phyloP scores from a whole-genome alignment of 2,329 filamentous ascomycete species.

The Teratosphaeria viscida region DNA sequence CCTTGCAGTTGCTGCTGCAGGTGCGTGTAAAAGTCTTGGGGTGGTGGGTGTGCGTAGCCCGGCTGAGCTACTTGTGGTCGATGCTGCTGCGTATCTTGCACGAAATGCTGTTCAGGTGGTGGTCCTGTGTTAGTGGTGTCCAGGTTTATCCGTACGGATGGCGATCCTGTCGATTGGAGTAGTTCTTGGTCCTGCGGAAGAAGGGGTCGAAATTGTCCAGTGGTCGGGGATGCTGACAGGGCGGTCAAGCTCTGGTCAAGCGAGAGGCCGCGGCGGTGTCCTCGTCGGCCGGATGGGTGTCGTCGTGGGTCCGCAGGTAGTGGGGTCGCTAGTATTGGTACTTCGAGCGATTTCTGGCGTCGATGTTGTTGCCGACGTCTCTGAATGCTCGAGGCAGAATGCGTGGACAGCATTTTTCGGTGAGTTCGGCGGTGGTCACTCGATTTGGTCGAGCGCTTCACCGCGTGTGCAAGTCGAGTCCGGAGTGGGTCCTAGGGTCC shows the following conservation, averaged over 20 bases:
- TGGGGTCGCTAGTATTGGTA: slow-evolving; percentile 54
- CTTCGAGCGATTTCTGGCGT: slow-evolving; percentile 80
- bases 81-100: slow-evolving; percentile 87
- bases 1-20: slow-evolving; percentile 44
- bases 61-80: slow-evolving; percentile 58
- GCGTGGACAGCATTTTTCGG: slow-evolving; percentile 61
- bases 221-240: slow-evolving; percentile 9
- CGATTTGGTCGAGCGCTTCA: slow-evolving; percentile 1
- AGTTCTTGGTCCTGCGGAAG: slow-evolving; percentile 35
- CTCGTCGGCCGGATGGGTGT: slow-evolving; percentile 29
- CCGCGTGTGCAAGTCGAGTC: slow-evolving; percentile 51
- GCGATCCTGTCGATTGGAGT: slow-evolving; percentile 17
- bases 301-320: slow-evolving; percentile 49
- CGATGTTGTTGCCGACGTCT: slow-evolving; percentile 66
- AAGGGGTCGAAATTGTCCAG: slow-evolving; percentile 40
- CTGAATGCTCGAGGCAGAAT: slow-evolving; percentile 61
- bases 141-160: slow-evolving; percentile 31
- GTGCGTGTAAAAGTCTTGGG: slow-evolving; percentile 31
- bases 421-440: slow-evolving; percentile 3
- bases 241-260: slow-evolving; percentile 51
- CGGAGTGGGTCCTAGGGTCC: slow-evolving; percentile 31
- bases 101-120: slow-evolving; percentile 57
- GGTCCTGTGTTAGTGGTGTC: slow-evolving; percentile 45
- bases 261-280: slow-evolving; percentile 75
- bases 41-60: slow-evolving; percentile 39